Conservation (phyloP, 805 yeast species). For the Candida nemodendra region DNA sequence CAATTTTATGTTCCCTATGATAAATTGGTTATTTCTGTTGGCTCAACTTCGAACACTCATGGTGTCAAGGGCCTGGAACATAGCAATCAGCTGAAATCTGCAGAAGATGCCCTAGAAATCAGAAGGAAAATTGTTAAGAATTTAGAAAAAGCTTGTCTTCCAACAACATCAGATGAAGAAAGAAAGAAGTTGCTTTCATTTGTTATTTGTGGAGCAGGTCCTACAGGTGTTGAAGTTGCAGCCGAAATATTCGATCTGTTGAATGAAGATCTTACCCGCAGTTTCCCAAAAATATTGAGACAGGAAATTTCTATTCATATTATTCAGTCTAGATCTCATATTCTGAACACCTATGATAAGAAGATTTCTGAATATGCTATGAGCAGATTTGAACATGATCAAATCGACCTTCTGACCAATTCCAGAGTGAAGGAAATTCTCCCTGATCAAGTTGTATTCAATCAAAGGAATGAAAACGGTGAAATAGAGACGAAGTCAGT, state of each 20-base stretch:
- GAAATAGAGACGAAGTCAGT: constrained; percentile 45
- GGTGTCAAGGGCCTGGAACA: constrained; percentile 69
- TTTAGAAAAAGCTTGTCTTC: constrained; percentile 62
- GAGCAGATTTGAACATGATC: constrained; percentile 59
- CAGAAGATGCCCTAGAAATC: constrained; percentile 59
- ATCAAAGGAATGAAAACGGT: constrained; percentile 44
- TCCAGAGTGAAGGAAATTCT: constrained; percentile 60
- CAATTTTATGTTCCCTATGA: constrained; percentile 72
- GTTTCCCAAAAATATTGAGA: constrained; percentile 59
- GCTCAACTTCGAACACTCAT: constrained; percentile 66
- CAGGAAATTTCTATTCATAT: constrained; percentile 66
- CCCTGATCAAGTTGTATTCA: constrained; percentile 57
- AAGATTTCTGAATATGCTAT: constrained; percentile 63
- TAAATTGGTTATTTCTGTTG: constrained; percentile 65
- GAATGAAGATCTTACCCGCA: constrained; percentile 58
- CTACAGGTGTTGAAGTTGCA: constrained; percentile 74
- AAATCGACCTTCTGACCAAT: constrained; percentile 60
- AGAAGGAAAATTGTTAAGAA: constrained; percentile 53
- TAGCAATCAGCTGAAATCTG: constrained; percentile 62
- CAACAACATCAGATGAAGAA: constrained; percentile 62
- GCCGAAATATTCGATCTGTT: constrained; percentile 67
- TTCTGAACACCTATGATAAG: constrained; percentile 67
- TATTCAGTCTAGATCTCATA: constrained; percentile 66
- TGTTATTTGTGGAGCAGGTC: constrained; percentile 75
- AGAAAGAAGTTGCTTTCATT: constrained; percentile 59